These are phyloP conservation scores for Fusarium brachygibbosum DNA, from an alignment of 2,329 filamentous ascomycete genomes.

Conservation along the genomic window DNA sequence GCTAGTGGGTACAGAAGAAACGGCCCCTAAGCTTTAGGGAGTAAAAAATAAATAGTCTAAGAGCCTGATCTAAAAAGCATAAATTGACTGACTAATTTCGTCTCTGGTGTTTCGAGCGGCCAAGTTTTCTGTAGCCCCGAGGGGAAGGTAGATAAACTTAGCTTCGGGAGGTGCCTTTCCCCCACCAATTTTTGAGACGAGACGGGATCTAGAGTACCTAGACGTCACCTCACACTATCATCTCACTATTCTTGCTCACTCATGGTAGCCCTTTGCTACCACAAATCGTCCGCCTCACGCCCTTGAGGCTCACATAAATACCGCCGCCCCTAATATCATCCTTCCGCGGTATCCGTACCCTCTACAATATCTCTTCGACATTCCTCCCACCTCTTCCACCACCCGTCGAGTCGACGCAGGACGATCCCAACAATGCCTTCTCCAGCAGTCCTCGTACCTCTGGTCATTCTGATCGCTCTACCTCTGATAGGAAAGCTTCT, in stretches of 20 bases:
- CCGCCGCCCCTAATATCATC: not conserved
- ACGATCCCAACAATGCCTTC: constrained; percentile 21
- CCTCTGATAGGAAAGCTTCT: constrained; percentile 50
- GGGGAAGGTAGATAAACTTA: constrained; percentile 22
- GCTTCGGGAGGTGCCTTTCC: constrained; percentile 15
- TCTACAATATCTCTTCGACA: not conserved
- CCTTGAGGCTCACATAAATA: constrained; percentile 25
- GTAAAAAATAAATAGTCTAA: too few species aligned
- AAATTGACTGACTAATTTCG: not conserved
- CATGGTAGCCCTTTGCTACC: constrained; percentile 22
- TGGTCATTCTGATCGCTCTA: constrained; percentile 43
- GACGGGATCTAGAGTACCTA: constrained; percentile 24
- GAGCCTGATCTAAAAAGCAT: too few species aligned
- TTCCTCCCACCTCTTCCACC: constrained; percentile 2
- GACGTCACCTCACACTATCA: constrained; percentile 32
- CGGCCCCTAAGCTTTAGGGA: too few species aligned
- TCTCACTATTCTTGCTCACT: constrained; percentile 15
- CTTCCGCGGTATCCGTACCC: not conserved
- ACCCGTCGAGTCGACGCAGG: constrained; percentile 1
- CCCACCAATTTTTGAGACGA: constrained; percentile 37
- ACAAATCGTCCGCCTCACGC: constrained; percentile 17
- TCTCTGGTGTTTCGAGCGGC: too few species aligned
- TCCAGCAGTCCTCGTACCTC: constrained; percentile 27
- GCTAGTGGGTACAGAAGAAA: too few species aligned
- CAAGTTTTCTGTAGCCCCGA: too few species aligned